Evolutionary conservation across 1,284 basidiomycete genomes (phyloP).

Genomic region (Fomitopsis betulina): DNA sequence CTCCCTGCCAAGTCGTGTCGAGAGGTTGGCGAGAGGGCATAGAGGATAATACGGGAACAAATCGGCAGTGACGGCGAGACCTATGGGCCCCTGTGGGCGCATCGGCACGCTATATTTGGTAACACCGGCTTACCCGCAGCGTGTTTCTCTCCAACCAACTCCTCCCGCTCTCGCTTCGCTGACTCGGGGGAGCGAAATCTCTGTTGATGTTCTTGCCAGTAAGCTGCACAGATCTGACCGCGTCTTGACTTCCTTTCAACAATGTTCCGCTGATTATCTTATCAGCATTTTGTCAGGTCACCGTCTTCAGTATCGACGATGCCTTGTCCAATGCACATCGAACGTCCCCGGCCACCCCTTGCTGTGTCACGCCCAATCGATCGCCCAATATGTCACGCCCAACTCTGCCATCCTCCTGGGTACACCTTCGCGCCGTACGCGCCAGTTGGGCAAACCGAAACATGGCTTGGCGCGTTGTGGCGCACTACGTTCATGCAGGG

Average conservation of each 20-base stretch:
- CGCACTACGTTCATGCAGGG: neutral
- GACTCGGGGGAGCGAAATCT: no score
- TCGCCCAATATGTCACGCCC: neutral
- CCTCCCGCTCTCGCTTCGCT: neutral
- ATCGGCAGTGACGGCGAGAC: neutral
- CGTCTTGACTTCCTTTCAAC: no score
- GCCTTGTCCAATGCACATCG: neutral
- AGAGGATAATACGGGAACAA: neutral
- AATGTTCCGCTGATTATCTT: no score
- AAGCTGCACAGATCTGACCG: no score
- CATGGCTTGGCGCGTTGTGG: neutral
- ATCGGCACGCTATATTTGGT: neutral
- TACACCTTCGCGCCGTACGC: neutral
- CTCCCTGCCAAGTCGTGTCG: no score
- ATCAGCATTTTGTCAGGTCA: no score
- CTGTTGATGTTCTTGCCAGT: no score
- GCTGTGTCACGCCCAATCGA: neutral
- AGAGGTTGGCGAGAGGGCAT: no score
- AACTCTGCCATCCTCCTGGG: neutral
- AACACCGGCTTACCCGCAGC: neutral
- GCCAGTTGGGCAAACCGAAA: no score
- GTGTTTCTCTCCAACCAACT: neutral
- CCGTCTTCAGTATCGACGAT: no score
- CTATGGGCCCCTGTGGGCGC: conserved; percentile 1
- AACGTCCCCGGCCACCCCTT: neutral